phyloP scores from a whole-genome alignment of 306 rosid species.

The Casuarina equisetifolia region DNA sequence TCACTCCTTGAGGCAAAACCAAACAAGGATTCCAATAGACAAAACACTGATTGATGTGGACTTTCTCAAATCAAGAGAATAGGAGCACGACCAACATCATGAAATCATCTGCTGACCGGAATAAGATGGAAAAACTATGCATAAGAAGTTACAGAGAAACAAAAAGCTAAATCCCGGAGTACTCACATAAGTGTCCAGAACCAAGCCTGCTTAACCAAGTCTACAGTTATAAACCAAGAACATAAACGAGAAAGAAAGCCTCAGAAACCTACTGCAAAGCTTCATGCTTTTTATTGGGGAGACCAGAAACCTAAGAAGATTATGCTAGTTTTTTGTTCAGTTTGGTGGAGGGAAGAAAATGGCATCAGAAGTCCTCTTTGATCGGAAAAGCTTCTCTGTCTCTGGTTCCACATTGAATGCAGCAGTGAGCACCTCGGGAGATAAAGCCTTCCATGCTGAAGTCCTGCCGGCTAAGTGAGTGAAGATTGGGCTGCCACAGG shows the following conservation, averaged over 20 bases:
- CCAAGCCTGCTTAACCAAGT: neutral
- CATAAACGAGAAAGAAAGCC: neutral
- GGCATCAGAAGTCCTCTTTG: conserved; percentile 72
- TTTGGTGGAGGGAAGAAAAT: conserved; percentile 86
- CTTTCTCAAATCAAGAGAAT: no score
- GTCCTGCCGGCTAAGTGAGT: conserved; percentile 86
- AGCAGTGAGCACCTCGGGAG: conserved; percentile 67
- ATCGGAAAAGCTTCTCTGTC: conserved; percentile 61
- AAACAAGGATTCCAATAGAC: no score
- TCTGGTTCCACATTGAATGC: conserved; percentile 69
- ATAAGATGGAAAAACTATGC: neutral
- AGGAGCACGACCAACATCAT: no score
- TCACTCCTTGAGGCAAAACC: no score
- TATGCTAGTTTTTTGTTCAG: conserved; percentile 20
- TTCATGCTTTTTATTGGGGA: conserved; percentile 23
- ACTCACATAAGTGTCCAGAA: neutral
- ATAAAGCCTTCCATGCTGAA: conserved; percentile 77
- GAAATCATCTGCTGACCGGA: neutral
- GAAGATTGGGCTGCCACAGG: conserved; percentile 64
- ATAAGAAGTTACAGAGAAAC: neutral
- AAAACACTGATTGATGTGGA: no score
- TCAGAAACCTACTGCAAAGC: neutral
- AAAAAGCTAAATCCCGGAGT: neutral
- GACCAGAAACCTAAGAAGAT: neutral
- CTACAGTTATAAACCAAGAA: neutral